phyloP scores from a whole-genome alignment of 805 yeast species.

The Lachancea lanzarotensis region DNA sequence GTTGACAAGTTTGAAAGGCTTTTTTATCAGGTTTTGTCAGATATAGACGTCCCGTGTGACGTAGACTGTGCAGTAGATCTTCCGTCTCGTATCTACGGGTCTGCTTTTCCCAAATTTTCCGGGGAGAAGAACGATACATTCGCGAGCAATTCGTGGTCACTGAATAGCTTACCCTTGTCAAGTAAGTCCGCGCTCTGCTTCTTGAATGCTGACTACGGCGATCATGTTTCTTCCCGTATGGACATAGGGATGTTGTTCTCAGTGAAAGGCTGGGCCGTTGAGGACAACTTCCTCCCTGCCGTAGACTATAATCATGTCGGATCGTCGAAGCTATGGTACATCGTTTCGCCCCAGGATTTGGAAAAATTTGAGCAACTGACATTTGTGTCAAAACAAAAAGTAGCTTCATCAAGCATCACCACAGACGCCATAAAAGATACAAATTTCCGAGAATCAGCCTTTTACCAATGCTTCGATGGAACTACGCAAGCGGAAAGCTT shows the following conservation, averaged over 20 bases:
- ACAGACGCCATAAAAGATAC: not conserved
- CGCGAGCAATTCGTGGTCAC: conserved; percentile 45
- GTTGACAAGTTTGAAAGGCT: conserved; percentile 33
- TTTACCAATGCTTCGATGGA: conserved; percentile 49
- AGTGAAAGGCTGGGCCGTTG: conserved; percentile 50
- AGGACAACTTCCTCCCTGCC: conserved; percentile 53
- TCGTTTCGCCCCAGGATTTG: conserved; percentile 51
- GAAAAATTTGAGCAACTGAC: conserved; percentile 43
- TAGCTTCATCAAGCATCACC: conserved; percentile 32
- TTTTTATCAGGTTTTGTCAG: conserved; percentile 38
- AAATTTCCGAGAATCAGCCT: conserved; percentile 33
- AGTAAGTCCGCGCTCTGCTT: conserved; percentile 45
- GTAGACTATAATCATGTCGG: conserved; percentile 53
- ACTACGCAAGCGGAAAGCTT: conserved; percentile 14
- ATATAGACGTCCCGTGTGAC: conserved; percentile 28
- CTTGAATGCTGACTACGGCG: conserved; percentile 37
- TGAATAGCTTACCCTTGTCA: conserved; percentile 46
- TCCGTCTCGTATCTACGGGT: conserved; percentile 36
- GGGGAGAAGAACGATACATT: conserved; percentile 15
- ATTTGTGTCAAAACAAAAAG: not conserved
- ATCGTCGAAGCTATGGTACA: conserved; percentile 51
- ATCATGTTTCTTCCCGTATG: conserved; percentile 39
- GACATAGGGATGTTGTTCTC: conserved; percentile 50
- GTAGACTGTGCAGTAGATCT: conserved; percentile 34
- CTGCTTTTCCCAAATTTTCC: conserved; percentile 30